Evolutionary conservation across 2,329 filamentous ascomycete genomes (phyloP).

Genomic region (Aspergillus persii): DNA sequence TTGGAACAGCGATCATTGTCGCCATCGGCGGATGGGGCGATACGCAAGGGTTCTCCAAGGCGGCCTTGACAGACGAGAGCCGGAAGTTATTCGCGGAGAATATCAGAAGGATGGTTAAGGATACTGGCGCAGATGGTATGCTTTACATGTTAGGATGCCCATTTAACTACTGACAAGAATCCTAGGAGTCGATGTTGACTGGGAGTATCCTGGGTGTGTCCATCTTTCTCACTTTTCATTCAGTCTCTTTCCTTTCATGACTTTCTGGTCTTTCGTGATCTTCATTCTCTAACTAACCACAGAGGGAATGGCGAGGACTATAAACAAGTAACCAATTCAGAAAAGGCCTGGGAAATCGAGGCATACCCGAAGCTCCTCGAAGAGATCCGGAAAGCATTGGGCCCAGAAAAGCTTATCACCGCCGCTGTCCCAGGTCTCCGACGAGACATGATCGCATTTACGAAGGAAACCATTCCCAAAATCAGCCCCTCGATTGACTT

Average conservation of each 20-base stretch:
- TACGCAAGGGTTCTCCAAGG: slow-evolving; percentile 3
- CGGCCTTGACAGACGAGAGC: neutral
- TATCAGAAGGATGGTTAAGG: slow-evolving; percentile 2
- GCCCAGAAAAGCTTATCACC: slow-evolving; percentile 3
- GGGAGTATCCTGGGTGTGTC: slow-evolving; percentile 7
- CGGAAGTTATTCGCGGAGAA: slow-evolving; percentile 4
- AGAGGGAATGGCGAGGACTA: slow-evolving; percentile 8
- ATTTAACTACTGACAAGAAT: neutral
- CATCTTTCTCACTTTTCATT: no score
- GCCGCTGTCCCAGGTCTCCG: slow-evolving; percentile 5
- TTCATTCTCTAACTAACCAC: no score
- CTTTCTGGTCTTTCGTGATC: no score
- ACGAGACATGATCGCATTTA: slow-evolving; percentile 10
- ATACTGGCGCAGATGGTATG: slow-evolving; percentile 5
- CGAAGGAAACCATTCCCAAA: neutral
- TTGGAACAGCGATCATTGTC: neutral
- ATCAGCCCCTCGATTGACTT: slow-evolving; percentile 7
- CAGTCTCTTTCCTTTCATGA: no score
- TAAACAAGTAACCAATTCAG: neutral
- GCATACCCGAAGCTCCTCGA: neutral
- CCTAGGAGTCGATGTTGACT: slow-evolving; percentile 7
- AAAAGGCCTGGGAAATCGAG: slow-evolving; percentile 6
- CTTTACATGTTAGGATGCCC: neutral
- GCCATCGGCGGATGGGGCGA: slow-evolving; percentile 8
- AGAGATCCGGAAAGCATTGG: neutral